Base-by-base conservation (phyloP, 805 yeast species). In the Pichia scutulata region DNA sequence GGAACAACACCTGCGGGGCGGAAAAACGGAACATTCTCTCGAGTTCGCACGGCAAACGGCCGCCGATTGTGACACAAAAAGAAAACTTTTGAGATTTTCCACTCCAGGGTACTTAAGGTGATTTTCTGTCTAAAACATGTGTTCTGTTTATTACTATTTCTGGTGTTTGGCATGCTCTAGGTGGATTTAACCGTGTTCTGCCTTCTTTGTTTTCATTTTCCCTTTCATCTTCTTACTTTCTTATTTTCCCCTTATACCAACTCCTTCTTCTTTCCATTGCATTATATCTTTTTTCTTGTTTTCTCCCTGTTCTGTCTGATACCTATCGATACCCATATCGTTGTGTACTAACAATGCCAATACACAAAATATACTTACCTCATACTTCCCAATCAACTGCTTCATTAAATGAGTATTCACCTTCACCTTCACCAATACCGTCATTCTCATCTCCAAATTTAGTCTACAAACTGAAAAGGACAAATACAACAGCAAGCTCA, bases 321-420 rank as follows among this genome's bases (percentile, higher is more conserved):
- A 13, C 33, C 14, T 28, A 9, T 28, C 14, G 33, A 28, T 28
- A 28, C 33, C n/a, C 33, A 28, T 4, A 28, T 28, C 14, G 33
- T 10, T 28, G n/a, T 13, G 33, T 28, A 28, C 14, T 28, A 26
- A 10, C 33, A 10, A 49, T 49, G 52, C 52, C 52, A 18, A 49
- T 49, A 22, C 52, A 49, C 23, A 49, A 36, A 19, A 49, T 49
- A 5, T n/a, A 44, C 12, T 21, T 49, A n/a, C 52, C 52, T 4
- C 48, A 44, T 36, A 19, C 43, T 22, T 41, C 28, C 7, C 33
- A 24, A 25, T 24, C 43, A 33, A 16, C n/a, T 28, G 24, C 41
- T 24, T 41, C 33, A 4, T 13, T 28, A 13, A 28, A 13, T 28
- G 33, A 28, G 14, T 3, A 28, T 28, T 9, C 14, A 13, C 3